Evolutionary conservation across 2,329 filamentous ascomycete genomes (phyloP), one percentile per base, ranked within the genome.

Genomic region (Diaporthe destruens): DNA sequence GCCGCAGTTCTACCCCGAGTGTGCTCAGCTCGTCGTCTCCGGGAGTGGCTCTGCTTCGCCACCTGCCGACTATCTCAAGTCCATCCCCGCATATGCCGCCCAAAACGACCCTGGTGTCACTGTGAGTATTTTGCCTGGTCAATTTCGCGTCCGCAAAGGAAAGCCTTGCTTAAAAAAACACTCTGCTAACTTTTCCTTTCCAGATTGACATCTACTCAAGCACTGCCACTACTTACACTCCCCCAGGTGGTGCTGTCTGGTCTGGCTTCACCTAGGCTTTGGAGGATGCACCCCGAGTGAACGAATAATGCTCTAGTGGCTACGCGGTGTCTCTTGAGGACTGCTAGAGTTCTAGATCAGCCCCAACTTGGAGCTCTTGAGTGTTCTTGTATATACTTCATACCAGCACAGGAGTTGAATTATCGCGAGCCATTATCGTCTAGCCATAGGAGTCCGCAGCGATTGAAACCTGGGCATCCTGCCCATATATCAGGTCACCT

Each of bases 1-100:
- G 32, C 84, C 81, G 72, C 87, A 87, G 77, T 87, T 88, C 79
- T 89, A 89, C 77, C 84, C 87, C 16, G 87, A 89, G 79, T 89
- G 88, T 75, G 87, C 87, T 0, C 87, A 89, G 78, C 77, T 89
- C 56, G 82, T 79, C 23, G 84, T 89, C 16, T 84, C 85, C 3
- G 87, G 87, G 25, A 82, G 81, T 39, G 87, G 87, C 12, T 83
- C 79, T 14, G 83, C 81, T 4, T 76, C 77, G 9, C 86, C 87
- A 0, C 79, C 82, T 32, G 80, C 81, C 12, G 77, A 80, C 12
- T 84, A 79, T 67, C 75, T 87, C 39, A 82, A 84, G 6, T 82
- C 79, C 12, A 87, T 89, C 69, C 87, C 84, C 0, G 80, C 77
- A 0, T 85, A 85, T 69, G 83, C 82, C 5, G 74, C 82, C 1